Evolutionary conservation across 768 basidiomycete species (phyloP), one percentile per base, ranked within the genome.

Genomic region (Imleria badia): DNA sequence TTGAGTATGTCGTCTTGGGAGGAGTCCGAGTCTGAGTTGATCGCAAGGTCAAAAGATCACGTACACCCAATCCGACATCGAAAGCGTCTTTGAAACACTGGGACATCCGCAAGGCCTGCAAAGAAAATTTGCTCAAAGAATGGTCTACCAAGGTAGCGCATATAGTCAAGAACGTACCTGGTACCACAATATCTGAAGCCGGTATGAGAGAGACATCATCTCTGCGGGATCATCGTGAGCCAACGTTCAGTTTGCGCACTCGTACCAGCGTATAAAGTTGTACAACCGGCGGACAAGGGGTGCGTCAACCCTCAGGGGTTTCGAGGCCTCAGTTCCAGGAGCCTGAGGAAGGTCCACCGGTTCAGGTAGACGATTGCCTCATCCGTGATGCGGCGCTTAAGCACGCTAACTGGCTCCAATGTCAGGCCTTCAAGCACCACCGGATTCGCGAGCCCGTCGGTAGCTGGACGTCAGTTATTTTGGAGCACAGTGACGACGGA

Each of bases 191-290:
- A 94, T 89, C 70, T 94, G 95, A 15, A 98, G 78, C 64, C 96
- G 94, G 71, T 97, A 97, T 3, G 91, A 87, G 54, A 97, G 71
- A 1, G 92, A 91, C 83, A 94, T 90, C 78, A 91, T 88, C 67
- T 94, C 93, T 95, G 57, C 9, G 5, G 4, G 9, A 45, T 9
- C 42, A 47, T 11, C 17, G 11, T 61, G 22, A 60, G 51, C 20
- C 19, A 14, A 6, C 33, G 14, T n/a, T n/a, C n/a, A 20, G 22
- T 26, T 30, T 1, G 13, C 26, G 17, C 41, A 35, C 47, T 15
- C 45, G 5, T 63, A 70, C 92, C 65, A 69, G 95, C 94, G 93
- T 34, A 98, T 76, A 60, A 96, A 91, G 62, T 95, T 96, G 72
- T 82, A 94, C 8, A 93, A 65, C 39, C 95, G n/a, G n/a, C n/a